Conservation (phyloP, 1,139 yeast species). For the Candida sojae region DNA sequence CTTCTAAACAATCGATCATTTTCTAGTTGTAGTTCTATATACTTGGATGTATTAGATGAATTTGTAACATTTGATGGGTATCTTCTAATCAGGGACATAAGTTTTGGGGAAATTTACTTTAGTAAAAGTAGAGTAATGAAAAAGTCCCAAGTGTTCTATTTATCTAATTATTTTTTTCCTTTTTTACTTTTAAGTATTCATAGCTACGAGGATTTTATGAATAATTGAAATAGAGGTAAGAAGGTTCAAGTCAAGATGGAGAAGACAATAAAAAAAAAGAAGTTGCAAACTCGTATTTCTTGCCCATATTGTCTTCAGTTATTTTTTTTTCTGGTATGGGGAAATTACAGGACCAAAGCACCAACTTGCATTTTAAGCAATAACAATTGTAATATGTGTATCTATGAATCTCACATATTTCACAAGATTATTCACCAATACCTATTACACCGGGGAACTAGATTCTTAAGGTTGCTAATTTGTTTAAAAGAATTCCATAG, state of each 20-base stretch:
- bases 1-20: constrained; percentile 1
- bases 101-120: neutral
- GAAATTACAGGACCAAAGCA: neutral
- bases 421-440: neutral
- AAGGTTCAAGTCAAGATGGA: neutral
- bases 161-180: too few species aligned
- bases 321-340: constrained; percentile 1
- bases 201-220: neutral
- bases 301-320: too few species aligned
- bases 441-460: neutral
- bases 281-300: neutral
- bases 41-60: neutral
- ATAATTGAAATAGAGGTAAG: neutral
- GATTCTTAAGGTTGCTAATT: neutral
- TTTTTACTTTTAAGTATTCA: too few species aligned
- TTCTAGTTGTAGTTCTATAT: constrained; percentile 1
- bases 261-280: neutral
- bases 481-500: neutral
- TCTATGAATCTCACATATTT: neutral
- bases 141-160: neutral
- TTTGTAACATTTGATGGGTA: neutral
- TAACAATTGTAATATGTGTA: neutral
- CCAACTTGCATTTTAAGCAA: neutral
- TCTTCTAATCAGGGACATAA: neutral
- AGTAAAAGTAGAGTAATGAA: neutral